Base-by-base conservation (phyloP, 208 protist genomes). In the Naegleria lovaniensis region DNA sequence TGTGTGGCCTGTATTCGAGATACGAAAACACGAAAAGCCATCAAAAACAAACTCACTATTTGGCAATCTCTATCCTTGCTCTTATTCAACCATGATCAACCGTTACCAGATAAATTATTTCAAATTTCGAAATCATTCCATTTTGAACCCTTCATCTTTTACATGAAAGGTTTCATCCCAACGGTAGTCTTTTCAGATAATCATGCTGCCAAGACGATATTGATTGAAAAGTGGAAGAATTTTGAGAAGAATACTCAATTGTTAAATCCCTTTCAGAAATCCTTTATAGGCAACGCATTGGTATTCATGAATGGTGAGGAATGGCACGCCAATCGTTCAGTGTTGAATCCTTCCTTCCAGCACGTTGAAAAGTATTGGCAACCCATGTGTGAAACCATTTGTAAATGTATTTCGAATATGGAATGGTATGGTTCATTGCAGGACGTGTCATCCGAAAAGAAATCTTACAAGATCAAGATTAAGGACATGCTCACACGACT, bases 81-180 rank as follows among this genome's bases (percentile, higher is more conserved):
- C 22, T 19, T 67, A 2, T 67, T 29, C 22, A 29, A 67, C 2
- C 11, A 29, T 67, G 22, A 67, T 15, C 11, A 67, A 67, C 55
- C 55, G 1, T 29, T 67, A 29, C 19, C 19, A 29, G 55, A 67
- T 1, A 67, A 67, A 67, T 29, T 67, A 19, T 67, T 67, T 29
- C 19, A 67, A 67, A 29, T 67, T 15, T 1, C 19, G 1, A 67
- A 29, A 67, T 36, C 19, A 0, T 79, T 79, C 25, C 19, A 79
- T 79, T 36, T 36, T 79, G 67, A 79, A 79, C 67, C 67, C 7
- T 79, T 79, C 67, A n/a, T 79, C 16, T 79, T 79, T 79, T 79
- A 36, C 67, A 36, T 36, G 5, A 36, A 13, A 36, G 67, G 67
- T 36, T 36, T 36, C 29, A 36, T 79, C 0, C 67, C 67, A 29